Conservation (phyloP, 768 basidiomycete species). For the Suillus subaureus region DNA sequence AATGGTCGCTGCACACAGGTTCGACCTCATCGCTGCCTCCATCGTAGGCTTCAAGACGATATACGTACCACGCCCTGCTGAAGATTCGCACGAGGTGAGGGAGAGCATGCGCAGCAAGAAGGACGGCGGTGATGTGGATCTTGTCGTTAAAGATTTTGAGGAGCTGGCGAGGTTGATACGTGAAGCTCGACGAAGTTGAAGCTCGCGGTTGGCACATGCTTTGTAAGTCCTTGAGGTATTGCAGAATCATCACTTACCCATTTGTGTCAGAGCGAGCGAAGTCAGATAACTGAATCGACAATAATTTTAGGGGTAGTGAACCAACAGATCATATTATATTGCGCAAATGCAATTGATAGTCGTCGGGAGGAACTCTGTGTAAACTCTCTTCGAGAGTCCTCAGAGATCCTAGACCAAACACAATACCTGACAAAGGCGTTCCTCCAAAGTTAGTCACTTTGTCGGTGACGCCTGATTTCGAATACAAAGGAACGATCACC, state of each 20-base stretch:
- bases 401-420: no score
- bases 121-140: slow-evolving; percentile 62
- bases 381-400: neutral
- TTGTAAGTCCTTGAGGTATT: no score
- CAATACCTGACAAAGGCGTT: neutral
- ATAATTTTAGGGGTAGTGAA: neutral
- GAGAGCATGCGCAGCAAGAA: slow-evolving; percentile 43
- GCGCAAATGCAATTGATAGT: neutral
- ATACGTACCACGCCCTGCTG: slow-evolving; percentile 54
- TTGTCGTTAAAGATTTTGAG: slow-evolving; percentile 51
- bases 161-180: slow-evolving; percentile 44
- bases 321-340: neutral
- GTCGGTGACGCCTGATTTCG: neutral
- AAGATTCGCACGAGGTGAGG: slow-evolving; percentile 37
- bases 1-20: slow-evolving; percentile 67
- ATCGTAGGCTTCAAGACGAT: slow-evolving; percentile 57
- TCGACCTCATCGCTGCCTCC: slow-evolving; percentile 57
- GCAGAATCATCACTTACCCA: neutral
- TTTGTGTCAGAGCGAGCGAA: neutral
- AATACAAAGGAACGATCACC: neutral
- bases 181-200: slow-evolving; percentile 15
- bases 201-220: neutral
- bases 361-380: neutral
- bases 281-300: neutral
- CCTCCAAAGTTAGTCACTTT: neutral